phyloP scores from a whole-genome alignment of 2,329 filamentous ascomycete genomes.

The Celoporthe dispersa region DNA sequence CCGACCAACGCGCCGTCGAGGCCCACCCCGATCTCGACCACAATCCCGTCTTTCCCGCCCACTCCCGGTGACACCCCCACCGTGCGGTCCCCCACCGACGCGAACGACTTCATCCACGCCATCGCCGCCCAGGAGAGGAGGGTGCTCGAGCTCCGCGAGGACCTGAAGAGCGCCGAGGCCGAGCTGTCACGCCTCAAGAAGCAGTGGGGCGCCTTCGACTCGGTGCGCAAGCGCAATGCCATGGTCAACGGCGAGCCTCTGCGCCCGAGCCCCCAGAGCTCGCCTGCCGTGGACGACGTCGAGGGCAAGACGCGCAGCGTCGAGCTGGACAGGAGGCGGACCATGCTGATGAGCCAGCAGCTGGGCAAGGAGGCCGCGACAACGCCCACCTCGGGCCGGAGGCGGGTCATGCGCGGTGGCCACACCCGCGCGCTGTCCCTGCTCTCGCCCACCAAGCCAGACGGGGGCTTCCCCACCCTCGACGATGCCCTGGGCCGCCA shows the following conservation, averaged over 20 bases:
- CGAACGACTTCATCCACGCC: conserved; percentile 78
- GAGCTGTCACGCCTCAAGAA: conserved; percentile 79
- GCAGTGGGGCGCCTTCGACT: conserved; percentile 80
- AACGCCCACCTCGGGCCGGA: conserved; percentile 47
- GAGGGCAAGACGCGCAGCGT: conserved; percentile 49
- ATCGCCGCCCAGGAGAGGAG: conserved; percentile 90
- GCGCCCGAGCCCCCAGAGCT: conserved; percentile 45
- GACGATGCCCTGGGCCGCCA: conserved; percentile 52
- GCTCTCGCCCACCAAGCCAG: conserved; percentile 68
- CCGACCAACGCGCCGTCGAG: conserved; percentile 57
- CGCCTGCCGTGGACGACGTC: conserved; percentile 27
- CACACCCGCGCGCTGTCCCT: conserved; percentile 74
- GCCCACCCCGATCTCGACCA: conserved; percentile 52
- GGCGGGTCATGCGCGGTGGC: conserved; percentile 71
- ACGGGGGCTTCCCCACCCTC: conserved; percentile 47
- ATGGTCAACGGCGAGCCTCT: conserved; percentile 66
- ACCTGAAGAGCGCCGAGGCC: conserved; percentile 79
- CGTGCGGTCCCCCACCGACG: conserved; percentile 54
- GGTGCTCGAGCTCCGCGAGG: conserved; percentile 89
- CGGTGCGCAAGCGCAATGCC: conserved; percentile 73
- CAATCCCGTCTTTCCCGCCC: conserved; percentile 49
- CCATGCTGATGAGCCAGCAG: conserved; percentile 60
- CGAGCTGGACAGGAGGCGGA: conserved; percentile 76
- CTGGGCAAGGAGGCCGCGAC: conserved; percentile 41
- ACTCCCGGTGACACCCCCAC: conserved; percentile 54